Base-by-base conservation (phyloP, 306 rosid species). In the Clitoria ternatea region DNA sequence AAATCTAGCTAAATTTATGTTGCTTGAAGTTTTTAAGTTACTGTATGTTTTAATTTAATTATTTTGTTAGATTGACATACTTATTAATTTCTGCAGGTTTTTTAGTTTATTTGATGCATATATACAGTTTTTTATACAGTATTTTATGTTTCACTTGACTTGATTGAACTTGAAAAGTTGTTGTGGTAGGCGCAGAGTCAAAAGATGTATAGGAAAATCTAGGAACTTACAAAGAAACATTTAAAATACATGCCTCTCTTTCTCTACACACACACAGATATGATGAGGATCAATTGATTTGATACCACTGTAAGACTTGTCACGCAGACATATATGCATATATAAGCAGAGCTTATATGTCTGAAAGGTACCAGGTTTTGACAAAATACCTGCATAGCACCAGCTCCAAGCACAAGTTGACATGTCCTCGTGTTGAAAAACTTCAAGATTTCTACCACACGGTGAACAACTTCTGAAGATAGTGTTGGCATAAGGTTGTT, bases 361-460 rank as follows among this genome's bases (percentile, higher is more conserved):
- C 43, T 68, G 43, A 32, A 66, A n/a, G 66, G 45, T 26, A 42
- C 19, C 55, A 57, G 11, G 10, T 39, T 60, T 59, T 50, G 62
- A 48, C 9, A 69, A 67, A 66, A 63, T 85, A 95, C 99, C 99
- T 95, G 99, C 99, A 95, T 95, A 52, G 99, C 99, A 64, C 97
- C 97, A 47, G 99, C 99, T 62, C 99, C 99, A 57, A 95, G 97
- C 76, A 95, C 99, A 83, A 95, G 97, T 67, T 95, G 99, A 73
- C 99, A 95, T 7, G 99, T 91, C 80, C 99, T 82, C 47, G 99
- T 95, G 85, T 95, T 95, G 87, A 91, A 95, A 84, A 87, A 87
- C 82, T 95, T 95, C 80, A 95, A 82, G 56, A 89, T 89, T 76
- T 95, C 99, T 6, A 86, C 97, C n/a, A 89, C 84, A 47, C 99